A percentile compares a stretch with the other conserved stretches of the same genome.
These are phyloP conservation scores for Psilocybe azurescens DNA, from an alignment of 768 basidiomycete species.

Conservation along the genomic window DNA sequence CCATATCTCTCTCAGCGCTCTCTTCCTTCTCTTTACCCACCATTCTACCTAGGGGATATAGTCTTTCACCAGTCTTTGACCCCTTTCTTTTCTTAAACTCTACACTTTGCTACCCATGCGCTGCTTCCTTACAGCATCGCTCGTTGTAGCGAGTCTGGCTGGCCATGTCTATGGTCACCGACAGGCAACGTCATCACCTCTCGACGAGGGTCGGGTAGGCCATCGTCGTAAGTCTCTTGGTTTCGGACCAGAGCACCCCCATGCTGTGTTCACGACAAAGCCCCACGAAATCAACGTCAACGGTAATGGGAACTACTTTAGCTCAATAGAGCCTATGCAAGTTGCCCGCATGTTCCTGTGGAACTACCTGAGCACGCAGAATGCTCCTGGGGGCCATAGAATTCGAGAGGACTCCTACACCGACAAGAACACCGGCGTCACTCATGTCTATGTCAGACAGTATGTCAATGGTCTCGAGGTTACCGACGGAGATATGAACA, in stretches of 20 bases:
- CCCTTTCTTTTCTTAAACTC: conserved; percentile 15
- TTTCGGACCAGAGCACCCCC: conserved; percentile 83
- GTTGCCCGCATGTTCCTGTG: conserved; percentile 70
- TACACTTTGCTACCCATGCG: conserved; percentile 49
- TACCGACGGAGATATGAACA: conserved; percentile 88
- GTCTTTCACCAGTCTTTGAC: conserved; percentile 22
- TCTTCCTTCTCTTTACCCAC: conserved; percentile 1
- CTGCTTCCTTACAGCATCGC: conserved; percentile 65
- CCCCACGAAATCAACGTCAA: conserved; percentile 51
- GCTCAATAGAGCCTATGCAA: conserved; percentile 54
- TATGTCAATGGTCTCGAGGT: conserved; percentile 87
- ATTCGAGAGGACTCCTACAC: conserved; percentile 88
- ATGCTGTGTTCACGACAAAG: conserved; percentile 66
- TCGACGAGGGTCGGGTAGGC: conserved; percentile 37
- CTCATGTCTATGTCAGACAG: conserved; percentile 90
- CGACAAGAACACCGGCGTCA: conserved; percentile 83
- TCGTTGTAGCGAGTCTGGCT: conserved; percentile 64
- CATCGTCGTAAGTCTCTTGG: conserved; percentile 87
- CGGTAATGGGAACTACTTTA: conserved; percentile 42
- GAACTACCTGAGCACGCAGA: conserved; percentile 47
- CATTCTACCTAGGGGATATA: conserved; percentile 11
- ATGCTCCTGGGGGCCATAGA: conserved; percentile 46
- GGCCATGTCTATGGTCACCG: conserved; percentile 57
- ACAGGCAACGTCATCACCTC: conserved; percentile 24
- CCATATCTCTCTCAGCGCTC: conserved; percentile 4